Evolutionary conservation across 805 yeast species (phyloP), one percentile per base, ranked within the genome.

Genomic region (Danielozyma ontarioensis): DNA sequence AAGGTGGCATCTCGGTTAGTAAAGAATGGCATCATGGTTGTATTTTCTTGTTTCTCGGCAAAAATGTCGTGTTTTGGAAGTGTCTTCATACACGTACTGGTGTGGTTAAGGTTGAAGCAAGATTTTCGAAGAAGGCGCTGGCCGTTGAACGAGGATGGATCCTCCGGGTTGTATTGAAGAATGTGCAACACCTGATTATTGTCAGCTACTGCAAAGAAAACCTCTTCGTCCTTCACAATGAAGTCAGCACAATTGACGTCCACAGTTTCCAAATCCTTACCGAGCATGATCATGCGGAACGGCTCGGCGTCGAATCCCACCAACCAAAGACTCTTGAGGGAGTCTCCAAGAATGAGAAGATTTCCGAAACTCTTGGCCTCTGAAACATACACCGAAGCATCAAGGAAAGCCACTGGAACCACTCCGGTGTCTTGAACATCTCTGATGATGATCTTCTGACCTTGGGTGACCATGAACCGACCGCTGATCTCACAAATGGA

Each of bases 251-350:
- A 70, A 28, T 72, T 67, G 0, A 83, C 81, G 47, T 79, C 83
- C 28, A 83, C 63, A 13, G 70, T 57, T 17, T 74, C 69, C 14
- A 74, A 67, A 53, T 89, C 95, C 51, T 82, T 84, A 6, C 95
- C 89, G 32, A 93, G 56, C 36, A 73, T 57, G 13, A 87, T 67
- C 80, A 90, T 78, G 42, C 96, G 65, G 54, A 85, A 89, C 1
- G 99, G 99, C 48, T 90, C 96, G 2, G 94, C 90, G 55, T 88
- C 95, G 59, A 88, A 89, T 1, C 97, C 97, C 18, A 80, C 78
- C 36, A 93, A 67, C 66, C 88, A 78, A 3, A 86, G 68, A 44
- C 88, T 76, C 45, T 84, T 82, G 57, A 78, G 68, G 0, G 85
- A 65, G 56, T 93, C 98, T 13, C 95, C 95, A 13, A 88, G 58